Evolutionary conservation across 768 basidiomycete genomes (phyloP).

Genomic region (Agrocybe praecox): DNA sequence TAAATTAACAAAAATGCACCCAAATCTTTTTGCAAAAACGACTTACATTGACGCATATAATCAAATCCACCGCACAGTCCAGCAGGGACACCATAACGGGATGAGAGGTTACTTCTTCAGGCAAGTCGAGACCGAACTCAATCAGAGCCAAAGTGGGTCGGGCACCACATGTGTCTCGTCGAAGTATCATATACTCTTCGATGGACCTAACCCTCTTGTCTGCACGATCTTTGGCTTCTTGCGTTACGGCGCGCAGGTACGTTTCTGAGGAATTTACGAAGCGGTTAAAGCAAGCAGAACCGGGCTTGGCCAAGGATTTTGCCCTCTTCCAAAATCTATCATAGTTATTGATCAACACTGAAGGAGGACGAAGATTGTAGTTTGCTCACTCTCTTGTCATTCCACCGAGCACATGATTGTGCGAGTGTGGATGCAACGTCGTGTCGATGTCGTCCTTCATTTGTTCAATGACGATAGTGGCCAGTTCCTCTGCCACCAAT

Average conservation of each 20-base stretch:
- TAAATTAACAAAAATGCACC: background rate
- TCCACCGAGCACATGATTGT: constrained; percentile 37
- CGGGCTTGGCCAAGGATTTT: constrained; percentile 6
- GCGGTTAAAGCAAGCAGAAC: constrained; percentile 21
- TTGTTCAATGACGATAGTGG: constrained; percentile 40
- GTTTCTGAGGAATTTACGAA: constrained; percentile 39
- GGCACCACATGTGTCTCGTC: constrained; percentile 56
- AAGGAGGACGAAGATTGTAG: background rate
- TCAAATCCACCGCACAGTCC: constrained; percentile 51
- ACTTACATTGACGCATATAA: constrained; percentile 35
- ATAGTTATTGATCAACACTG: background rate
- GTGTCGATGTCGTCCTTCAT: constrained; percentile 33
- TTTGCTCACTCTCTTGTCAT: constrained; percentile 38
- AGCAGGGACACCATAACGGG: constrained; percentile 47
- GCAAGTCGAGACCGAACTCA: constrained; percentile 60
- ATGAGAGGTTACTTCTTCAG: constrained; percentile 55
- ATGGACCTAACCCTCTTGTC: constrained; percentile 40
- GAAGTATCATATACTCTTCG: constrained; percentile 53
- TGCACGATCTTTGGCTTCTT: constrained; percentile 45
- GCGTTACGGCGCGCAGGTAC: constrained; percentile 43
- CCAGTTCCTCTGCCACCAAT: constrained; percentile 27
- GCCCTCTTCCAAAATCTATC: constrained; percentile 25
- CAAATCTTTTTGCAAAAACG: constrained; percentile 4
- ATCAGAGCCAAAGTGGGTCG: constrained; percentile 53
- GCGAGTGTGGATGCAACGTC: constrained; percentile 22